Evolutionary conservation across 345 rosid species (phyloP).

Genomic region (Gossypium stocksii): DNA sequence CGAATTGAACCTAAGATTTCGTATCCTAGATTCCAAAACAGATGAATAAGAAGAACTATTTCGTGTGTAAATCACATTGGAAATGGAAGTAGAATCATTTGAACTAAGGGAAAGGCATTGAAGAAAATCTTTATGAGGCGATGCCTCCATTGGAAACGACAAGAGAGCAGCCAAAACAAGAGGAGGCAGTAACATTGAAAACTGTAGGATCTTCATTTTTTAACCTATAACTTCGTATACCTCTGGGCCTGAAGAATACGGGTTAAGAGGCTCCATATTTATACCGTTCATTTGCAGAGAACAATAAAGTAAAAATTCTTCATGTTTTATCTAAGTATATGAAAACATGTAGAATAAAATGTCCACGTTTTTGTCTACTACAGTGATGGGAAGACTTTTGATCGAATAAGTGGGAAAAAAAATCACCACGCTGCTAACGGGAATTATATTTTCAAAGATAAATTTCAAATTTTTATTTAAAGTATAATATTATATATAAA

Average conservation of each 20-base stretch:
- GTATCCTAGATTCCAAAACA: neutral
- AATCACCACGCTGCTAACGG: no score
- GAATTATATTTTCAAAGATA: no score
- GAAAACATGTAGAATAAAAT: no score
- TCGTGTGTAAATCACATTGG: neutral
- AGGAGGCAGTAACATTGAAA: neutral
- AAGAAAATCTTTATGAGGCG: neutral
- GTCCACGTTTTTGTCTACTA: no score
- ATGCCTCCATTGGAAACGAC: neutral
- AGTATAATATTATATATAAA: no score
- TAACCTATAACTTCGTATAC: no score
- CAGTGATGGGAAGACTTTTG: no score
- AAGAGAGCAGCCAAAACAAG: neutral
- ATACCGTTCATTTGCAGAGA: neutral
- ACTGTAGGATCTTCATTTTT: neutral
- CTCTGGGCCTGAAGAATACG: no score
- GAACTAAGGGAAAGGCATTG: neutral
- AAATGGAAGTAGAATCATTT: neutral
- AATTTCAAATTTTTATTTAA: no score
- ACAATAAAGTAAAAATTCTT: neutral
- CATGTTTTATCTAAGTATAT: no score
- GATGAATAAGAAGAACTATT: neutral
- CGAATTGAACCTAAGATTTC: neutral
- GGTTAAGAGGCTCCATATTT: no score
- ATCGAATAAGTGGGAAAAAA: no score